phyloP scores from a whole-genome alignment of 2,329 filamentous ascomycete species.

The Nemania bipapillata region DNA sequence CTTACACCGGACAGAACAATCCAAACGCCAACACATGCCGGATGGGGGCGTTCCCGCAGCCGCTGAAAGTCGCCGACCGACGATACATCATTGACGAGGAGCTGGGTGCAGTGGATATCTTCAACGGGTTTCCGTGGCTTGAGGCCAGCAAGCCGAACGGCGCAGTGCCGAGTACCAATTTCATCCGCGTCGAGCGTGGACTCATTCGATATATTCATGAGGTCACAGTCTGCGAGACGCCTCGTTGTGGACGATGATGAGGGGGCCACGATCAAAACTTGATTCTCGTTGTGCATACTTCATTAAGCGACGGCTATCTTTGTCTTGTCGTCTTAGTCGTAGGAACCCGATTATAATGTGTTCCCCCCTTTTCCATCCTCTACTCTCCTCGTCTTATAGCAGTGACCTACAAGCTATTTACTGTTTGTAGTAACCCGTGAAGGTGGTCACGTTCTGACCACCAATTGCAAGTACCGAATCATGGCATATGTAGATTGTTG shows the following conservation, averaged over 20 bases:
- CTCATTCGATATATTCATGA: slow-evolving; percentile 50
- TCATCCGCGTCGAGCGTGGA: slow-evolving; percentile 48
- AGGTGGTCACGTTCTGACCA: background rate
- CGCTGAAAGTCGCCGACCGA: slow-evolving; percentile 44
- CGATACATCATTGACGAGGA: slow-evolving; percentile 51
- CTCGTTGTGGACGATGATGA: slow-evolving; percentile 43
- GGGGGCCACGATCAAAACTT: background rate
- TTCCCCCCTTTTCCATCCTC: background rate
- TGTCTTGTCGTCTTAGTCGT: background rate
- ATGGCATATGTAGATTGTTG: background rate
- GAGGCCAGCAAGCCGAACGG: slow-evolving; percentile 43
- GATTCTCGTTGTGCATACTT: background rate
- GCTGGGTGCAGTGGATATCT: slow-evolving; percentile 48
- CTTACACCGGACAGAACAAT: slow-evolving; percentile 43
- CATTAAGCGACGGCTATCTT: background rate
- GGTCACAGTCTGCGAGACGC: slow-evolving; percentile 43
- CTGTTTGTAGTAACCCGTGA: background rate
- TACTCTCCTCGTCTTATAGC: background rate
- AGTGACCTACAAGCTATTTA: background rate
- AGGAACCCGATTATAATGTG: background rate
- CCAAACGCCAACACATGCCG: slow-evolving; percentile 46
- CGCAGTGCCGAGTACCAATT: slow-evolving; percentile 47
- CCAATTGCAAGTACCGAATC: background rate
- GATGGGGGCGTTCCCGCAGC: slow-evolving; percentile 48
- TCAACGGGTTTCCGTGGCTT: slow-evolving; percentile 50